These are phyloP conservation scores for Adansonia rubrostipa DNA, from an alignment of 441 rosid genomes.

Conservation along the genomic window DNA sequence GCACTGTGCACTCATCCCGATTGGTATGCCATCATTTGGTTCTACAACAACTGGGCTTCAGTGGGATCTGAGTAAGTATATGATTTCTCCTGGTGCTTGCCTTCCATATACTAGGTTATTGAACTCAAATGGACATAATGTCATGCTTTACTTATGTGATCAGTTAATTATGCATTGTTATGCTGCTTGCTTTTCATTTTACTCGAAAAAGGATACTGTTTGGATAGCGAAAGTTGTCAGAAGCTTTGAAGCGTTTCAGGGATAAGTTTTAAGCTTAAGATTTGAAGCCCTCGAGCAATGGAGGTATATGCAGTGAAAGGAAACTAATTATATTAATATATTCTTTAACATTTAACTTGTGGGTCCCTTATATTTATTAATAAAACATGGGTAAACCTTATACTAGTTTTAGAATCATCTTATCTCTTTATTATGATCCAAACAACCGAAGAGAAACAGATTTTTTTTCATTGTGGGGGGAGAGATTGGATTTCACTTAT, in stretches of 20 bases:
- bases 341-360: not conserved
- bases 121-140: not conserved
- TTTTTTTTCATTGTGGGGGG: no score
- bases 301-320: not conserved
- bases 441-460: no score
- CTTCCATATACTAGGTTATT: not conserved
- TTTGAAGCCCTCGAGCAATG: not conserved
- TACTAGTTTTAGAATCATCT: no score
- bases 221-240: not conserved
- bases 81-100: not conserved
- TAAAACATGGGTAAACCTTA: no score
- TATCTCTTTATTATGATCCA: no score
- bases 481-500: no score
- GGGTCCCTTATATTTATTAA: not conserved
- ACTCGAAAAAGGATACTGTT: not conserved
- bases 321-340: not conserved
- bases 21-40: conserved; percentile 68
- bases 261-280: not conserved
- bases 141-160: not conserved
- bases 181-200: conserved; percentile 4
- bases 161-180: not conserved
- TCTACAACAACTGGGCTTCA: conserved; percentile 85
- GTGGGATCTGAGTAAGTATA: conserved; percentile 87
- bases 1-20: conserved; percentile 85
- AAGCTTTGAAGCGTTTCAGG: not conserved